These are phyloP conservation scores for Blastocystis sp. DNA, from an alignment of 352 stramenopile species.

Conservation along the genomic window DNA sequence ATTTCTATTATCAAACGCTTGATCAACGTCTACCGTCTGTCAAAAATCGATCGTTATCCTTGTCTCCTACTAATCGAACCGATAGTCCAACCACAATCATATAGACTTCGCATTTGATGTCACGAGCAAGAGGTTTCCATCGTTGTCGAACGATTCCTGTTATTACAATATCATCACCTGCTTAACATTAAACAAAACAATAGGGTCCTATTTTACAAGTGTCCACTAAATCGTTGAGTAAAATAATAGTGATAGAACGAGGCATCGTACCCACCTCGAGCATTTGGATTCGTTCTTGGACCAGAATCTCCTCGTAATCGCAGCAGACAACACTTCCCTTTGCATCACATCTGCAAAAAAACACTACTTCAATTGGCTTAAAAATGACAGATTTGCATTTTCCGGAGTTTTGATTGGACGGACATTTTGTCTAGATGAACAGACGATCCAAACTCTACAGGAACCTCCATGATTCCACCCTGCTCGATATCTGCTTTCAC, in stretches of 20 bases:
- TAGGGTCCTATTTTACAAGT: not conserved
- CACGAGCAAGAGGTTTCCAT: conserved; percentile 72
- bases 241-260: conserved; percentile 74
- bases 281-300: conserved; percentile 78
- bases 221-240: conserved; percentile 69
- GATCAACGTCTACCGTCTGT: conserved; percentile 14
- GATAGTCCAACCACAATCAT: conserved; percentile 4
- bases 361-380: conserved; percentile 14
- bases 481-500: conserved; percentile 52
- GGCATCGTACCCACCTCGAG: conserved; percentile 76
- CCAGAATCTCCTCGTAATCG: conserved; percentile 73
- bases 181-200: conserved; percentile 64
- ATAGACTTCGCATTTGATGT: conserved; percentile 73
- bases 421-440: not conserved
- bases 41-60: conserved; percentile 39
- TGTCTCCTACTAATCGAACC: conserved; percentile 67
- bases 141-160: conserved; percentile 75
- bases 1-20: conserved; percentile 65
- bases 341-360: not conserved
- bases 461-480: conserved; percentile 48
- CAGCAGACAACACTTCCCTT: conserved; percentile 28
- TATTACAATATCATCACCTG: conserved; percentile 75
- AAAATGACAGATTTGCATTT: conserved; percentile 42
- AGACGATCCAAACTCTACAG: not conserved
- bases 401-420: not conserved